Evolutionary conservation across 768 basidiomycete genomes (phyloP), one percentile per base, ranked within the genome.

Genomic region (Cystobasidium tubakii): DNA sequence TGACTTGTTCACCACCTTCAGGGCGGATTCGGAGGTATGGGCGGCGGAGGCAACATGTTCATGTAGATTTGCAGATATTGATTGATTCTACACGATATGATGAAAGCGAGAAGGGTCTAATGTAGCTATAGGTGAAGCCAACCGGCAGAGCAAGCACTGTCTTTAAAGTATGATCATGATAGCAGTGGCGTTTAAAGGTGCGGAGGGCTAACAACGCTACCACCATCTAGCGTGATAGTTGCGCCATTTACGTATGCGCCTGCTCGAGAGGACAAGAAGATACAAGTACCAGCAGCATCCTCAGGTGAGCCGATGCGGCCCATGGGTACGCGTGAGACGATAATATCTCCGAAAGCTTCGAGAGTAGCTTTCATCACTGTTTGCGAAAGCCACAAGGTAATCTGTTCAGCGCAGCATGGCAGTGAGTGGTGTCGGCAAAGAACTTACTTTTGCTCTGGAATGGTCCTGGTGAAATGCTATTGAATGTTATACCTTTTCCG

Each of bases 241-340:
- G 67, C 69, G 17, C 82, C 88, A 42, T 85, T 89, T 57, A 89
- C 84, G 80, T 84, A 89, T 23, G 86, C 83, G 0, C 86, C 87
- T 0, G 87, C 88, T 42, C 84, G 83, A 66, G 86, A 85, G 15
- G 86, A 82, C 19, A 89, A 82, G 83, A 85, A 90, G 71, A 89
- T 76, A 53, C 85, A 86, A 21, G 87, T 83, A 0, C 87, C 88
- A 0, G 84, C 86, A 27, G 89, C 84, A 77, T 89, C 88, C 77
- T 88, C 87, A 1, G 86, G 84, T 23, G 82, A 83, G 3, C 89
- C 88, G 60, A 89, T 85, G 12, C 87, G 82, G 19, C 81, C 82
- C 65, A 85, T 80, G 1, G 88, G 87, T 23, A 86, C 81, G 27
- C 78, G 77, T 0, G 81, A 81, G 7, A 83, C 78, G 70, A 88